Percentiles rank a stretch among this genome's conserved stretches.
Evolutionary conservation across 495 filamentous ascomycete species (phyloP).

Genomic region (Podospora sp.): DNA sequence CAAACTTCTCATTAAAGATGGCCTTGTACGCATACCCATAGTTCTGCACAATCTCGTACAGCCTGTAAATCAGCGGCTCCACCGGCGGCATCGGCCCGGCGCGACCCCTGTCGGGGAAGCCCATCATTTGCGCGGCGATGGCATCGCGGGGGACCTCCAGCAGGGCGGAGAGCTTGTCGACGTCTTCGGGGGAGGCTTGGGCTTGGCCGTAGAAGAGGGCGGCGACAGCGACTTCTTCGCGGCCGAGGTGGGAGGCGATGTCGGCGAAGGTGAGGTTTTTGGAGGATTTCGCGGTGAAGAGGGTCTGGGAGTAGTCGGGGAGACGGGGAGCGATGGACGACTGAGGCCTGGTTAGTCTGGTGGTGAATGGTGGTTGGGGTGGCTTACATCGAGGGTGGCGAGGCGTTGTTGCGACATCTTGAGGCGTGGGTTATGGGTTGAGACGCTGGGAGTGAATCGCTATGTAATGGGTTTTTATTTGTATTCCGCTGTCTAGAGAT

Average conservation of each 20-base stretch:
- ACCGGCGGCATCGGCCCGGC: constrained; percentile 89
- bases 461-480: background rate
- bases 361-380: background rate
- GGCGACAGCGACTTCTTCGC: constrained; percentile 86
- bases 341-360: constrained; percentile 31
- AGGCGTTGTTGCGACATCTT: constrained; percentile 32
- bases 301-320: constrained; percentile 67
- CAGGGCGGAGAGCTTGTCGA: constrained; percentile 66
- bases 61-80: constrained; percentile 89
- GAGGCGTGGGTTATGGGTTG: background rate
- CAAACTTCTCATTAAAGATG: constrained; percentile 97
- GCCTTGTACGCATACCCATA: constrained; percentile 98
- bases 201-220: constrained; percentile 96
- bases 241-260: constrained; percentile 75
- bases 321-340: constrained; percentile 53
- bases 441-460: background rate
- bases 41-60: constrained; percentile 98
- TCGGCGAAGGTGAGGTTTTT: constrained; percentile 77
- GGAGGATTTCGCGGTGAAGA: constrained; percentile 82
- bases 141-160: constrained; percentile 62
- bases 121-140: constrained; percentile 65
- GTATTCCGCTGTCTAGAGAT: background rate
- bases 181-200: constrained; percentile 75
- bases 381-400: constrained; percentile 40
- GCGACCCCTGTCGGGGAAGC: constrained; percentile 82